Conservation (phyloP, 169 alveolate genomes). For the Plasmodium reichenowi region DNA sequence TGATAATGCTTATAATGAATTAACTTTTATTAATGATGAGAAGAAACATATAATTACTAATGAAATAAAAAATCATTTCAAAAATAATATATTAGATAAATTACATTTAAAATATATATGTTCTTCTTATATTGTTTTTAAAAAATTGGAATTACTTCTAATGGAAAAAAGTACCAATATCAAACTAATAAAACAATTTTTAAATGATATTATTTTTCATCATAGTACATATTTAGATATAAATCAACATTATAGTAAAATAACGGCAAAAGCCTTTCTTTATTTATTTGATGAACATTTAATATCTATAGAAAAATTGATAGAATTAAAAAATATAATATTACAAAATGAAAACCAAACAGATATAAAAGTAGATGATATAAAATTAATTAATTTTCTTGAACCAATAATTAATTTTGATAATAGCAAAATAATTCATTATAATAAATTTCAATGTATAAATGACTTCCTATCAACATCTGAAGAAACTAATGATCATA, state of each 20-base stretch:
- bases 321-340: conserved; percentile 10
- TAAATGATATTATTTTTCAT: conserved; percentile 56
- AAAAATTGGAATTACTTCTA: conserved; percentile 49
- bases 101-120: conserved; percentile 34
- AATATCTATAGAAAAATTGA: conserved; percentile 8
- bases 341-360: conserved; percentile 6
- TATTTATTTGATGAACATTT: conserved; percentile 52
- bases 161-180: conserved; percentile 20
- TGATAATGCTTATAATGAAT: neutral
- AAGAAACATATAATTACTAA: neutral
- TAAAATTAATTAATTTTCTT: conserved; percentile 25
- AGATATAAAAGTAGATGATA: neutral
- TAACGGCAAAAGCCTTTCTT: conserved; percentile 59
- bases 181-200: conserved; percentile 3
- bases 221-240: conserved; percentile 55
- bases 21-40: neutral
- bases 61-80: neutral
- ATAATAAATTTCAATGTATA: conserved; percentile 7
- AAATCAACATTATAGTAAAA: conserved; percentile 41
- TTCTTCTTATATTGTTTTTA: conserved; percentile 32
- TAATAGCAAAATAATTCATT: conserved; percentile 36
- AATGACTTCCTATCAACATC: conserved; percentile 48
- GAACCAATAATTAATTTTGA: conserved; percentile 70
- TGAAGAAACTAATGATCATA: neutral
- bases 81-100: conserved; percentile 18